These are phyloP conservation scores for Paecilomyces fulvus DNA, from an alignment of 2,329 filamentous ascomycete species.

Conservation along the genomic window DNA sequence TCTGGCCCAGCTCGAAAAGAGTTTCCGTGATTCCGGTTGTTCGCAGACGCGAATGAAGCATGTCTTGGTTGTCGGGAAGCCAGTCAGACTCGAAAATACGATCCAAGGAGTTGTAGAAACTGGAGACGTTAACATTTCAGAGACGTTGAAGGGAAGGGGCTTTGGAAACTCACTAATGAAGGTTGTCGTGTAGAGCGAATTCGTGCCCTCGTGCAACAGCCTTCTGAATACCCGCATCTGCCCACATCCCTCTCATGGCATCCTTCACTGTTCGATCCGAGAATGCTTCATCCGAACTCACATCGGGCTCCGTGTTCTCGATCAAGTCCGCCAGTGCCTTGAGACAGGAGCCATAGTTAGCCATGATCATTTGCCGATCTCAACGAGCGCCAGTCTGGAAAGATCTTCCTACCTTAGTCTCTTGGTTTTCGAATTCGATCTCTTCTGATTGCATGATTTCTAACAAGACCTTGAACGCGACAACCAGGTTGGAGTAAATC, in stretches of 20 bases:
- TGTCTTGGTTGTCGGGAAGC: conserved; percentile 87
- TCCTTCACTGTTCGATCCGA: conserved; percentile 54
- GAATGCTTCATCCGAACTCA: conserved; percentile 72
- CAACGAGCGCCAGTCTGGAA: not conserved
- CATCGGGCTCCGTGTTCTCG: conserved; percentile 65
- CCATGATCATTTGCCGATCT: not conserved
- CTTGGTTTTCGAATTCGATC: conserved; percentile 67
- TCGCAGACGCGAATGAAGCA: conserved; percentile 78
- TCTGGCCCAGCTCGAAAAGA: conserved; percentile 79
- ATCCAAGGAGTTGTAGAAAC: conserved; percentile 75
- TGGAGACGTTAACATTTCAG: conserved; percentile 27
- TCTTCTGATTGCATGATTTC: conserved; percentile 83
- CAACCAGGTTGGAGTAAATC: conserved; percentile 89
- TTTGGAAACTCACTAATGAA: conserved; percentile 67
- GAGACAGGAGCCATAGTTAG: conserved; percentile 6
- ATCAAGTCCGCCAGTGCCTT: conserved; percentile 73
- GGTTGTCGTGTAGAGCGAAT: conserved; percentile 91
- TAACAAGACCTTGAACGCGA: conserved; percentile 82
- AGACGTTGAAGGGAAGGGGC: not conserved
- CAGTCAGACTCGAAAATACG: conserved; percentile 69
- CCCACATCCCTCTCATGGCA: conserved; percentile 79
- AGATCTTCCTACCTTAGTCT: conserved; percentile 60
- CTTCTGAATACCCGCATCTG: conserved; percentile 70
- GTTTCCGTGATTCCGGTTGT: conserved; percentile 97
- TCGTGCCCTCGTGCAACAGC: conserved; percentile 94